These are phyloP conservation scores for Salix viminalis DNA, from an alignment of 345 rosid species.

Conservation along the genomic window DNA sequence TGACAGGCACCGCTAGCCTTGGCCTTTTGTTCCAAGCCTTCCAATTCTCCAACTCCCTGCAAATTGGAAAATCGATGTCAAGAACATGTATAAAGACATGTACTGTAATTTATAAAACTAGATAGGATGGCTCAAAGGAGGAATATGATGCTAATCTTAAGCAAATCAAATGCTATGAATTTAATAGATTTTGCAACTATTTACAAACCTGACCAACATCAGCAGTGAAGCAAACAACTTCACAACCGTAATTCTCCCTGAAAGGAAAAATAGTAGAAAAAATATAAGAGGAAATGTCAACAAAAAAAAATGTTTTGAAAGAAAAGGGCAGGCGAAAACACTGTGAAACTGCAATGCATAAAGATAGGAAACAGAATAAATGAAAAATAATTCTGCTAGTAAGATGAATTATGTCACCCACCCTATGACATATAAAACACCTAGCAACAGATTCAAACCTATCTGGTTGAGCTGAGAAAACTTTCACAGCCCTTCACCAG, in stretches of 20 bases:
- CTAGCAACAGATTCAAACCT: background rate
- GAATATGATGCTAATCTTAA: background rate
- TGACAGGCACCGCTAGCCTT: conserved; percentile 96
- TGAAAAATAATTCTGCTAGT: background rate
- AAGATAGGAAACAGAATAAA: background rate
- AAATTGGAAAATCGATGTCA: conserved; percentile 14
- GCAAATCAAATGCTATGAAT: background rate
- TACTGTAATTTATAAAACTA: background rate
- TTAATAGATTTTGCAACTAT: background rate
- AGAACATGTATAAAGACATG: background rate
- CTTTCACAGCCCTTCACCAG: background rate
- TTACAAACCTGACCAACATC: conserved; percentile 92
- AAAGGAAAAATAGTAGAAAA: conserved; percentile 1
- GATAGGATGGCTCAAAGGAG: background rate
- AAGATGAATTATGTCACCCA: background rate
- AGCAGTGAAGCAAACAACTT: conserved; percentile 98
- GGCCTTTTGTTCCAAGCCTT: conserved; percentile 92
- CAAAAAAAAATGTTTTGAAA: background rate
- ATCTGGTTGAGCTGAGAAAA: background rate
- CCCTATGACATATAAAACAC: background rate
- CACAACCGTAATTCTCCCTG: conserved; percentile 97
- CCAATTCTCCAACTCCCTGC: conserved; percentile 78
- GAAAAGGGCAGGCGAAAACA: background rate
- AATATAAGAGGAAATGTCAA: background rate
- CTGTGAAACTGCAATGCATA: background rate